Evolutionary conservation across 345 rosid genomes (phyloP), one percentile per base, ranked within the genome.

Genomic region (Eucalyptus camaldulensis): DNA sequence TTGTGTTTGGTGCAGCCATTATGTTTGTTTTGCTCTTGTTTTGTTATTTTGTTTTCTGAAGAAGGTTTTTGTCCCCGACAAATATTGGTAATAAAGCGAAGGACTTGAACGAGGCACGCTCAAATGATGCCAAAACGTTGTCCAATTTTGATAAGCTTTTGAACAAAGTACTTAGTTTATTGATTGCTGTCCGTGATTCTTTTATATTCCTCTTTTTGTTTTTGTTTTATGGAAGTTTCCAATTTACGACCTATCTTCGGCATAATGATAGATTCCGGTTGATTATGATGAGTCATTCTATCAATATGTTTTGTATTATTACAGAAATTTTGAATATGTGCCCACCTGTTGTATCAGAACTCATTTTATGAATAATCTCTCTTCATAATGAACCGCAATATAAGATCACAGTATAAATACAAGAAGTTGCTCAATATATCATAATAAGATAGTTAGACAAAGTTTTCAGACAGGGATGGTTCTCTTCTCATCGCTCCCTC

Each of bases 331-430:
- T 19, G 24, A 53, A 53, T 53, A 53, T 53, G 24, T 40, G 58
- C 4, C 4, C 25, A 1, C 10, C 0, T 54, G 4, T 54, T 54
- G 24, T 21, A 54, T 8, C 27, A 19, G 0, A 54, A 54, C 9
- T 19, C 58, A 54, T 19, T 54, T 7, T 54, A 19, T 54, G 25
- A 19, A 54, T 54, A 54, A 4, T 65, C 22, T 4, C 2, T 0
- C 5, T 8, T 54, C 58, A 54, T 54, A 19, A 8, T 0, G 25
- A 54, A 54, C 2, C 2, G 2, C 1, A 21, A 54, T 8, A 54
- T 8, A 37, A 54, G 33, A 4, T 65, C 19, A 4, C n/a, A 14
- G 21, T 7, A n/a, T 4, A n/a, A n/a, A 65, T n/a, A 15, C 40
- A 67, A n/a, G 40, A 16, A n/a, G 40, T n/a, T 8, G 11, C 4